A percentile compares a stretch with the other conserved stretches of the same genome.
Conservation (phyloP, 768 basidiomycete species). For the Collybia nuda region DNA sequence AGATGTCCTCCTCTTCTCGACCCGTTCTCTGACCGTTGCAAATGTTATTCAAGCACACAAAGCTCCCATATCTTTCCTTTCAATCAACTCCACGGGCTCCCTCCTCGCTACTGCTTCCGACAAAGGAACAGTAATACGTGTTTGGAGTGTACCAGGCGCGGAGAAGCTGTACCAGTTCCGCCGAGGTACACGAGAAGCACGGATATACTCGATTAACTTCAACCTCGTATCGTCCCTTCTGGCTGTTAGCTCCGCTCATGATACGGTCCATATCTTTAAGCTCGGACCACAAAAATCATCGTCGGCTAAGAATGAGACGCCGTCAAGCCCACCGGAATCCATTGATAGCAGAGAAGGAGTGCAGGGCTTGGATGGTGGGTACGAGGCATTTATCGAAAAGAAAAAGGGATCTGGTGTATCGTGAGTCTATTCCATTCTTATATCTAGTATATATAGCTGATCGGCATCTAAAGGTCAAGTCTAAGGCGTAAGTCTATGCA, state of each 20-base stretch:
- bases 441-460: not conserved
- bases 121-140: constrained; percentile 96
- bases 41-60: constrained; percentile 99
- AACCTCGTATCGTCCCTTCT: constrained; percentile 82
- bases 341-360: constrained; percentile 62
- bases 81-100: constrained; percentile 84
- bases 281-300: constrained; percentile 39
- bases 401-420: constrained; percentile 66
- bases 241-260: constrained; percentile 88
- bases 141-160: constrained; percentile 87
- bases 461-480: constrained; percentile 37
- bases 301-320: not conserved
- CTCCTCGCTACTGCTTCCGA: constrained; percentile 92
- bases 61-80: constrained; percentile 82
- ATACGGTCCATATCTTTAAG: constrained; percentile 97
- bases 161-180: constrained; percentile 97
- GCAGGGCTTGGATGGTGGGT: constrained; percentile 71
- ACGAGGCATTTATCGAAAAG: constrained; percentile 80
- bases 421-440: constrained; percentile 31
- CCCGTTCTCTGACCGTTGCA: constrained; percentile 84
- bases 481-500: constrained; percentile 72
- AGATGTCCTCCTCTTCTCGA: constrained; percentile 94
- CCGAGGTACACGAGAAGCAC: constrained; percentile 82
- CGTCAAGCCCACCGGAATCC: constrained; percentile 1
- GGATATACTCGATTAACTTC: constrained; percentile 81